These are phyloP conservation scores for Dactylellina drechsleri DNA, from an alignment of 2,329 filamentous ascomycete species.

Conservation along the genomic window DNA sequence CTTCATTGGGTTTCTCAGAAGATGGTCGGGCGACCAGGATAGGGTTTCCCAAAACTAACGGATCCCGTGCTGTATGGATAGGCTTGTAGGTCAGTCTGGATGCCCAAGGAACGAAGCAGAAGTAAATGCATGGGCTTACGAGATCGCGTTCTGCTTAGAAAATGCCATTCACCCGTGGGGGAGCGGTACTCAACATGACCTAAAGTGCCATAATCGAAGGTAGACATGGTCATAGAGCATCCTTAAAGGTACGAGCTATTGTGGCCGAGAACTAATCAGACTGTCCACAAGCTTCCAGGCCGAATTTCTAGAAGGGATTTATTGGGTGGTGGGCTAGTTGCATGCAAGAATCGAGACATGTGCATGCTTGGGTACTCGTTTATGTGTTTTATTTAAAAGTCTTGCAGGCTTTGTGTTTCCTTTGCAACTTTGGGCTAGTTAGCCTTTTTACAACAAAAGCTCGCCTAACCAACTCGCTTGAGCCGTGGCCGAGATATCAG, in stretches of 20 bases:
- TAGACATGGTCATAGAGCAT: conserved; percentile 43
- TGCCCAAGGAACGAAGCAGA: not conserved
- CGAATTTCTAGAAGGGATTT: too few species aligned
- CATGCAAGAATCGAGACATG: too few species aligned
- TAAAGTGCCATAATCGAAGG: conserved; percentile 50
- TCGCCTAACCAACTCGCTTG: too few species aligned
- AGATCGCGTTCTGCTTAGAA: conserved; percentile 26
- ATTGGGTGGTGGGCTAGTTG: too few species aligned
- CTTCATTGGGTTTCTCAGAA: not conserved
- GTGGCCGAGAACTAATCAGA: not conserved
- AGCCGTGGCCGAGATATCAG: too few species aligned
- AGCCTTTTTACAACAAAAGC: too few species aligned
- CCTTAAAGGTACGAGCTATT: conserved; percentile 5
- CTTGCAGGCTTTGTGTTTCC: too few species aligned
- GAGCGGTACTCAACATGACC: conserved; percentile 50
- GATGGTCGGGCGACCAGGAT: conserved; percentile 8
- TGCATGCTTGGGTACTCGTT: too few species aligned
- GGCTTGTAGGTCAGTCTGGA: not conserved
- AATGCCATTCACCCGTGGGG: conserved; percentile 45
- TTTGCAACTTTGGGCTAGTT: too few species aligned
- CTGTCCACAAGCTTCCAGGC: too few species aligned
- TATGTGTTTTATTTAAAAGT: too few species aligned
- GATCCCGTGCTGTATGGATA: not conserved
- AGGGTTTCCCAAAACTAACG: conserved; percentile 28
- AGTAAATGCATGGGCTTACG: conserved; percentile 25